phyloP scores from a whole-genome alignment of 257 asterid genomes.

The Solanum tacnaense region DNA sequence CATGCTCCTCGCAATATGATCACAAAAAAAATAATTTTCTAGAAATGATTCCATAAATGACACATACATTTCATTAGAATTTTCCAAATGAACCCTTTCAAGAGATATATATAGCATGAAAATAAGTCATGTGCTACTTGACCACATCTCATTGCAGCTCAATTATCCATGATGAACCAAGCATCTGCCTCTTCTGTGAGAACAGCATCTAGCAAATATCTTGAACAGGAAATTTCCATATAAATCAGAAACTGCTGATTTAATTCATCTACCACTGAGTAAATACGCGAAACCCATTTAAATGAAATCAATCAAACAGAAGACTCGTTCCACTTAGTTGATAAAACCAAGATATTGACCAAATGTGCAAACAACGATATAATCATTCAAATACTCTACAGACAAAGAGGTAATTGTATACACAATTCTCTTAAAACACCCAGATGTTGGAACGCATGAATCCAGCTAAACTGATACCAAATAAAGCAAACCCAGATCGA shows the following conservation, averaged over 20 bases:
- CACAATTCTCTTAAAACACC: background rate
- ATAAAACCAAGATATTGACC: background rate
- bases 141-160: background rate
- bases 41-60: background rate
- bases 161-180: background rate
- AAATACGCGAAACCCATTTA: background rate
- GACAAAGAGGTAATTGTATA: background rate
- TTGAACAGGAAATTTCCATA: background rate
- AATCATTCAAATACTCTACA: background rate
- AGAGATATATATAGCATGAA: background rate
- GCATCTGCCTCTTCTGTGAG: background rate
- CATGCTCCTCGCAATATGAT: background rate
- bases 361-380: background rate
- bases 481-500: slow-evolving; percentile 1
- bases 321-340: slow-evolving; percentile 2
- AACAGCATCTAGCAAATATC: background rate
- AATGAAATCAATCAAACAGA: slow-evolving; percentile 13
- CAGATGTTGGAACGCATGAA: background rate
- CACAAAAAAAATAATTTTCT: background rate
- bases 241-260: background rate
- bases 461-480: background rate
- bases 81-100: background rate
- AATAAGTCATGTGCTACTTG: background rate
- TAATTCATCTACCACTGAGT: slow-evolving; percentile 5
- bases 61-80: background rate